Evolutionary conservation across 1,284 basidiomycete species (phyloP).

Genomic region (Sparassis latifolia): DNA sequence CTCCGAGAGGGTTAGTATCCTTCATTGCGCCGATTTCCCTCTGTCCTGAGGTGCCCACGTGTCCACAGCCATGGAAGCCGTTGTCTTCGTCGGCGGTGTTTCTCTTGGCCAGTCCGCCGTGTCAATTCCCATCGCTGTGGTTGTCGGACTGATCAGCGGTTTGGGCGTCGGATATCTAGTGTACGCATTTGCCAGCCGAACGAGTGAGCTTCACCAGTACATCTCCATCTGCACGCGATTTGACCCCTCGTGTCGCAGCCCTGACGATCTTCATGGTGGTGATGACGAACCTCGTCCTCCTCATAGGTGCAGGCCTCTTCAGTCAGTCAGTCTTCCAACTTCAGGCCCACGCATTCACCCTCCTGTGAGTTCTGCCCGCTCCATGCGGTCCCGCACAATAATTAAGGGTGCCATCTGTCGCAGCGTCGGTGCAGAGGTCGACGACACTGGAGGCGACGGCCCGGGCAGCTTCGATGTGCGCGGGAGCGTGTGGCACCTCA

Average conservation of each 20-base stretch:
- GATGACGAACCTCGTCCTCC: constrained; percentile 85
- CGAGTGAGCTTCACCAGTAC: constrained; percentile 39
- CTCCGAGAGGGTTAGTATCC: constrained; percentile 69
- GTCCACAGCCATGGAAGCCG: constrained; percentile 69
- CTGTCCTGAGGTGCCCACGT: background rate
- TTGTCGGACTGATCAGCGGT: constrained; percentile 78
- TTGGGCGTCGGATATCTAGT: constrained; percentile 62
- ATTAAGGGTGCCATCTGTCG: background rate
- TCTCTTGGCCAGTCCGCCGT: constrained; percentile 75
- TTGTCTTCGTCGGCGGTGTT: constrained; percentile 91
- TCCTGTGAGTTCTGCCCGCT: constrained; percentile 28
- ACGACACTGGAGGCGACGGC: constrained; percentile 73
- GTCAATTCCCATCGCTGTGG: constrained; percentile 84
- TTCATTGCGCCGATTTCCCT: background rate
- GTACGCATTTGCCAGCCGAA: constrained; percentile 69
- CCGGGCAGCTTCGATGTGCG: constrained; percentile 77
- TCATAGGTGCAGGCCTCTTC: constrained; percentile 90
- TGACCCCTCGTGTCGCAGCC: constrained; percentile 31
- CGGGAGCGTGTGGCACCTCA: constrained; percentile 82
- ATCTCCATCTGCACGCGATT: no score
- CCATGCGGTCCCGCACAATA: background rate
- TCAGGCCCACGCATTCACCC: constrained; percentile 63
- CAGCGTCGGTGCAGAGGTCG: constrained; percentile 67
- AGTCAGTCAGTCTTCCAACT: constrained; percentile 67
- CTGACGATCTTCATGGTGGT: constrained; percentile 78